Evolutionary conservation across 2,329 filamentous ascomycete genomes (phyloP).

Genomic region (Colletotrichum limetticola): DNA sequence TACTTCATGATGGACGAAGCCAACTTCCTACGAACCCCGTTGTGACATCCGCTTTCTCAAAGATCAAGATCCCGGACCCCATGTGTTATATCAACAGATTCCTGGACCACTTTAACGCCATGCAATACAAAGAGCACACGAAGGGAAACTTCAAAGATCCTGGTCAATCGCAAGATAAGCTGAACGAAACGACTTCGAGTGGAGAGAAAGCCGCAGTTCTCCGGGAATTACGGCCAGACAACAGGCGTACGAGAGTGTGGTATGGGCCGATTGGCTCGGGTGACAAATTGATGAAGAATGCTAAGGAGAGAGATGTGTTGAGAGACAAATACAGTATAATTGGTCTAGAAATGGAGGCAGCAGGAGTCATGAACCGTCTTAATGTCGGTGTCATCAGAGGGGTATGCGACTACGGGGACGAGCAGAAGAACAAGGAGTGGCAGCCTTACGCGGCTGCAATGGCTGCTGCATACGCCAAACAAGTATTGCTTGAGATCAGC

Average conservation of each 20-base stretch:
- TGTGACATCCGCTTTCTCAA: slow-evolving; percentile 47
- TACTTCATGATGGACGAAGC: slow-evolving; percentile 39
- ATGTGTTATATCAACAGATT: too few species aligned
- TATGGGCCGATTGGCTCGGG: slow-evolving; percentile 48
- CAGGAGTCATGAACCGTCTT: slow-evolving; percentile 46
- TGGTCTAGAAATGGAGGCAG: slow-evolving; percentile 47
- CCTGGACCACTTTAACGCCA: too few species aligned
- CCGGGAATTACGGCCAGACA: too few species aligned
- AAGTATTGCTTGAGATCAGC: not conserved
- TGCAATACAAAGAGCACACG: too few species aligned
- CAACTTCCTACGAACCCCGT: slow-evolving; percentile 43
- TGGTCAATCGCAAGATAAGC: slow-evolving; percentile 6
- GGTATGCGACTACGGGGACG: slow-evolving; percentile 47
- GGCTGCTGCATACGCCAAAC: slow-evolving; percentile 41
- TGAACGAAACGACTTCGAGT: slow-evolving; percentile 16
- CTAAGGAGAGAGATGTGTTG: slow-evolving; percentile 38
- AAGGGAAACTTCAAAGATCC: slow-evolving; percentile 39
- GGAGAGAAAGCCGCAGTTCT: too few species aligned
- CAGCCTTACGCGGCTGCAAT: slow-evolving; percentile 48
- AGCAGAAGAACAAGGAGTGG: slow-evolving; percentile 47
- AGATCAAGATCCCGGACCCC: slow-evolving; percentile 33
- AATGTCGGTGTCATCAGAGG: slow-evolving; percentile 46
- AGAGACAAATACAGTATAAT: slow-evolving; percentile 43
- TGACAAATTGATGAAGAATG: slow-evolving; percentile 44
- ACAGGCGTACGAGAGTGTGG: slow-evolving; percentile 44